phyloP scores from a whole-genome alignment of 1,284 basidiomycete genomes.

The Anthracocystis walkeri region DNA sequence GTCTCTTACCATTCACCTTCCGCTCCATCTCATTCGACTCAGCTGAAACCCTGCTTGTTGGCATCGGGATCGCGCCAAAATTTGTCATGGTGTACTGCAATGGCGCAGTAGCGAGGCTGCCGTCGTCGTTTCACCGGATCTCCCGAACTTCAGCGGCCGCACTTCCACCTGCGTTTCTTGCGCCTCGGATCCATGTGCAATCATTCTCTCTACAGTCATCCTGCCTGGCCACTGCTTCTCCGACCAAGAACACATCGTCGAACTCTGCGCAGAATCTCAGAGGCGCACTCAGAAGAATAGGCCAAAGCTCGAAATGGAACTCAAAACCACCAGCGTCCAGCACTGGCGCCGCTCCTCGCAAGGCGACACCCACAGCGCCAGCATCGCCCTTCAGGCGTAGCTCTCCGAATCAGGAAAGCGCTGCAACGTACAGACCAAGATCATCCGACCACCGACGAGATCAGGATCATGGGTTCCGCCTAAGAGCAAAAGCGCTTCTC shows the following conservation, averaged over 20 bases:
- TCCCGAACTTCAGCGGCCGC: neutral
- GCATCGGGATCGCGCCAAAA: neutral
- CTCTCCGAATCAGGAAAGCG: neutral
- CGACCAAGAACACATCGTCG: neutral
- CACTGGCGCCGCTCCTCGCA: neutral
- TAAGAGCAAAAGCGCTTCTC: conserved; percentile 16
- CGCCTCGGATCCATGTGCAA: conserved; percentile 19
- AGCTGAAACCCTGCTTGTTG: neutral
- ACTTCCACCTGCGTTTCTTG: conserved; percentile 28
- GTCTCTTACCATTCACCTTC: neutral
- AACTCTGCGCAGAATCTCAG: conserved; percentile 32
- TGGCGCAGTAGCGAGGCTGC: conserved; percentile 16
- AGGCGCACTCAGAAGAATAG: conserved; percentile 23
- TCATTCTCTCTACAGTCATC: conserved; percentile 10
- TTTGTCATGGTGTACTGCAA: conserved; percentile 19
- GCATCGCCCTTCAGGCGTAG: neutral
- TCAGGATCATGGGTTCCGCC: conserved; percentile 22
- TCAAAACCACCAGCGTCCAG: conserved; percentile 4
- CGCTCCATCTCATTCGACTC: neutral
- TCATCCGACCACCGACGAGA: neutral
- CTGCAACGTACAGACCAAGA: neutral
- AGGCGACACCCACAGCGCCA: too few relatives aligned
- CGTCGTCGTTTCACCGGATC: conserved; percentile 10
- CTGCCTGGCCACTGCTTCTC: neutral
- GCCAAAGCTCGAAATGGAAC: conserved; percentile 21